Evolutionary conservation across 768 basidiomycete genomes (phyloP).

Genomic region (Mrakia gelida): DNA sequence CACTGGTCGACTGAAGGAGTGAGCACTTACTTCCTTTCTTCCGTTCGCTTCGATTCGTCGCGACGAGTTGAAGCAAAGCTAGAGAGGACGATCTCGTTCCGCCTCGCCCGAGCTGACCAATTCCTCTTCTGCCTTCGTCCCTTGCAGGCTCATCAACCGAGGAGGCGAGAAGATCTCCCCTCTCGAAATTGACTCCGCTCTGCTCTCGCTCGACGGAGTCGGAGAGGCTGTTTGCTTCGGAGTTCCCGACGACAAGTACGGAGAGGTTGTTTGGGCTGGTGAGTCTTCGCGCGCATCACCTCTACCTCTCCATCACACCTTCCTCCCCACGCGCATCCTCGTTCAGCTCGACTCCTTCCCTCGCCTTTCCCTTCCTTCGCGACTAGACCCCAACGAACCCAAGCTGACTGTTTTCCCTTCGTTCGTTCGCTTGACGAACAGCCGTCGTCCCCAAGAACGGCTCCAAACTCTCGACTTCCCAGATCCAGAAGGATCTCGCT

Average conservation of each 20-base stretch:
- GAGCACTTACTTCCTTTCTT: constrained; percentile 39
- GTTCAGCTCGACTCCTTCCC: too few species aligned
- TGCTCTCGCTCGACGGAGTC: constrained; percentile 47
- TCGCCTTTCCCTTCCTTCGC: neutral
- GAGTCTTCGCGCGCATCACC: neutral
- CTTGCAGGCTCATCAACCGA: constrained; percentile 41
- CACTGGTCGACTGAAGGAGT: constrained; percentile 59
- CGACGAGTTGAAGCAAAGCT: too few species aligned
- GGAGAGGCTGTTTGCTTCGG: constrained; percentile 51
- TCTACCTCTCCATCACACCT: too few species aligned
- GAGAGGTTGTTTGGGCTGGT: constrained; percentile 36
- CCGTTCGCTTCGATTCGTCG: too few species aligned
- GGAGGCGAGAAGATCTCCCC: constrained; percentile 62
- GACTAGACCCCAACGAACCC: too few species aligned
- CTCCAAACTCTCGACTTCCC: neutral
- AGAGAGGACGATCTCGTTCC: too few species aligned
- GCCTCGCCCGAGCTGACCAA: neutral
- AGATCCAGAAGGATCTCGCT: constrained; percentile 15
- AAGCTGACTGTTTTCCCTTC: neutral
- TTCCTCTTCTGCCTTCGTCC: too few species aligned
- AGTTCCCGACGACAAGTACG: constrained; percentile 36
- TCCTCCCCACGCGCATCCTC: too few species aligned
- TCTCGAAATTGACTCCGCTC: constrained; percentile 59
- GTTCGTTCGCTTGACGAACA: neutral
- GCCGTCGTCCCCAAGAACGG: constrained; percentile 3